Percentiles rank a stretch among this genome's conserved stretches.
These are phyloP conservation scores for Eimeria sp. DNA, from an alignment of 169 alveolate genomes.

Conservation along the genomic window DNA sequence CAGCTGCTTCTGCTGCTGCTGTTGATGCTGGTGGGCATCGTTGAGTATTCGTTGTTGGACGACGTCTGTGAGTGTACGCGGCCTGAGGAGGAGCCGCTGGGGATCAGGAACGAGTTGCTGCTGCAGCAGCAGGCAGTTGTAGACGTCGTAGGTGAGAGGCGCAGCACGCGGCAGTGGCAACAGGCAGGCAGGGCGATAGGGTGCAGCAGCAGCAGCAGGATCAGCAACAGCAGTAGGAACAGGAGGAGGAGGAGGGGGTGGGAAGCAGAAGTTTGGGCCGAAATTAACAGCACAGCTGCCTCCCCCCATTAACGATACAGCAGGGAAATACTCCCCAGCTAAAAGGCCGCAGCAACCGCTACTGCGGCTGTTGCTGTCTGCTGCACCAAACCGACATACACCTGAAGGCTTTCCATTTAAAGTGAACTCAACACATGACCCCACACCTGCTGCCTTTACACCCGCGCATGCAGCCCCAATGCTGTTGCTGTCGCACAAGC, in stretches of 20 bases:
- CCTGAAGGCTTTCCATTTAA: constrained; percentile 67
- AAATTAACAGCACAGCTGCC: constrained; percentile 73
- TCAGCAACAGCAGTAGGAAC: not conserved
- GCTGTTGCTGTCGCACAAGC: constrained; percentile 12
- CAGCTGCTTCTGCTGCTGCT: not conserved
- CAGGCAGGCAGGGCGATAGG: constrained; percentile 70
- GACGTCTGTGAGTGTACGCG: constrained; percentile 72
- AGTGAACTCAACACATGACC: constrained; percentile 71
- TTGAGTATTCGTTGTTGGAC: constrained; percentile 30
- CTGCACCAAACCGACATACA: not conserved
- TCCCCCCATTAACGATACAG: constrained; percentile 68
- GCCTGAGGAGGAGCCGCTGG: constrained; percentile 43
- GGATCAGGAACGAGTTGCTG: constrained; percentile 50
- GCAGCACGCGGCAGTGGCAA: constrained; percentile 84
- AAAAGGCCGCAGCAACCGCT: constrained; percentile 1
- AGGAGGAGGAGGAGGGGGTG: constrained; percentile 40
- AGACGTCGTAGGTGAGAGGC: constrained; percentile 74
- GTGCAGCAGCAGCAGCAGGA: not conserved
- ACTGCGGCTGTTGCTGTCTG: not conserved
- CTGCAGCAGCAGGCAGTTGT: constrained; percentile 48
- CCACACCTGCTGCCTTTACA: not conserved
- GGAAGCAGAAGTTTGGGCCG: constrained; percentile 76
- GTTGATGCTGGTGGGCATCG: not conserved
- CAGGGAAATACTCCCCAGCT: constrained; percentile 76
- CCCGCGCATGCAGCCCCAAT: constrained; percentile 23